These are phyloP conservation scores for Sedum album DNA, from an alignment of 164 flowering plant species.

Conservation along the genomic window DNA sequence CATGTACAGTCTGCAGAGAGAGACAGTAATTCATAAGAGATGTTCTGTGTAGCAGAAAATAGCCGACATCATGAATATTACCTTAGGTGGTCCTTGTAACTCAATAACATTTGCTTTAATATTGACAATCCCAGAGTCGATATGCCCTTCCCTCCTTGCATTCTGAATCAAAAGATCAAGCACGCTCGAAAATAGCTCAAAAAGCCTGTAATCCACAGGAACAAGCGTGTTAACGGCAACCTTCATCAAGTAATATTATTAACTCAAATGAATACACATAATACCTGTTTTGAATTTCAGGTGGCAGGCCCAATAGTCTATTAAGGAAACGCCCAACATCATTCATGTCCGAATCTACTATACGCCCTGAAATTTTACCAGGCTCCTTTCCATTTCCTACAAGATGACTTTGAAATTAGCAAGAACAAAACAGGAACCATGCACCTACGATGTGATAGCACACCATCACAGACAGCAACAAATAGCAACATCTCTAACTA, in stretches of 20 bases:
- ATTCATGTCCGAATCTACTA: conserved; percentile 93
- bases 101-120: conserved; percentile 70
- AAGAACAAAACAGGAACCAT: background rate
- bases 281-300: conserved; percentile 91
- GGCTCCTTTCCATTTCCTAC: conserved; percentile 68
- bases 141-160: conserved; percentile 86
- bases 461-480: background rate
- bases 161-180: conserved; percentile 75
- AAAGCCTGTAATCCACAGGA: conserved; percentile 45
- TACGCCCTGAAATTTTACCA: conserved; percentile 75
- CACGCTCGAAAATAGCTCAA: conserved; percentile 78
- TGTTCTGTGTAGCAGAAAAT: conserved; percentile 5
- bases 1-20: conserved; percentile 73
- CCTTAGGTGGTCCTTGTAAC: conserved; percentile 78
- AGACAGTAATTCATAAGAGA: conserved; percentile 14
- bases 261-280: background rate
- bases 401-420: background rate
- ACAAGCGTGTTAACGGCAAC: background rate
- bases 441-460: background rate
- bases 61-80: conserved; percentile 14
- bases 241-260: background rate
- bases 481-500: no score
- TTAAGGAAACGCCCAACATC: conserved; percentile 98
- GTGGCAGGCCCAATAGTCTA: conserved; percentile 87
- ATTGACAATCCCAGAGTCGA: conserved; percentile 94